These are phyloP conservation scores for Canavalia ensiformis DNA, from an alignment of 306 rosid species.

Conservation along the genomic window DNA sequence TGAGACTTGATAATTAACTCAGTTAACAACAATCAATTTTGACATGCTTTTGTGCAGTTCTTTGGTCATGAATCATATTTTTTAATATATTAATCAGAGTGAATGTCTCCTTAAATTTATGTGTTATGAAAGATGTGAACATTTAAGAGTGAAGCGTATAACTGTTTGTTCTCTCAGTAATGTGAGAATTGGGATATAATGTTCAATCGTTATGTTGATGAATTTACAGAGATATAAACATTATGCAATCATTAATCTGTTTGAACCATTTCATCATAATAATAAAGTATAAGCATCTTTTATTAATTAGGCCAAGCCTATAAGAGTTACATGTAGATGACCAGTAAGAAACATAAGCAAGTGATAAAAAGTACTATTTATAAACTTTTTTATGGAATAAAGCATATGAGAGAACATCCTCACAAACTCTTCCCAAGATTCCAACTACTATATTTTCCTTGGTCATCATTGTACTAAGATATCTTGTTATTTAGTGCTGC, in stretches of 20 bases:
- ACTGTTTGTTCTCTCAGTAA: too few species aligned
- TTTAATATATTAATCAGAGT: too few species aligned
- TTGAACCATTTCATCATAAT: neutral
- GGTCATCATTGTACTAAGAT: neutral
- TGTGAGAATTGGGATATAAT: too few species aligned
- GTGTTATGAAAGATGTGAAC: too few species aligned
- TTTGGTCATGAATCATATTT: too few species aligned
- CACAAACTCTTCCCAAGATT: slow-evolving; percentile 3
- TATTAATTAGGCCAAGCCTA: neutral
- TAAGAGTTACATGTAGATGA: neutral
- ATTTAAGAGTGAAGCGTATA: too few species aligned
- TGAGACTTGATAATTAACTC: too few species aligned
- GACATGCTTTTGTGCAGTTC: too few species aligned
- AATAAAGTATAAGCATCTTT: neutral
- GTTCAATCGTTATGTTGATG: too few species aligned
- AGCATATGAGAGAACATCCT: neutral
- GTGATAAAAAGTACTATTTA: neutral
- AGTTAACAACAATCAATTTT: too few species aligned
- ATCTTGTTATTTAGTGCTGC: neutral
- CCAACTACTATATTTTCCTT: neutral
- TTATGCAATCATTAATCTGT: neutral
- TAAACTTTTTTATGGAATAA: neutral
- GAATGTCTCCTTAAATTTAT: too few species aligned
- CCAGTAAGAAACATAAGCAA: slow-evolving; percentile 1
- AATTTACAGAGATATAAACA: too few species aligned